Conservation (phyloP, 2,329 filamentous ascomycete genomes). For the Epichloe glyceriae region DNA sequence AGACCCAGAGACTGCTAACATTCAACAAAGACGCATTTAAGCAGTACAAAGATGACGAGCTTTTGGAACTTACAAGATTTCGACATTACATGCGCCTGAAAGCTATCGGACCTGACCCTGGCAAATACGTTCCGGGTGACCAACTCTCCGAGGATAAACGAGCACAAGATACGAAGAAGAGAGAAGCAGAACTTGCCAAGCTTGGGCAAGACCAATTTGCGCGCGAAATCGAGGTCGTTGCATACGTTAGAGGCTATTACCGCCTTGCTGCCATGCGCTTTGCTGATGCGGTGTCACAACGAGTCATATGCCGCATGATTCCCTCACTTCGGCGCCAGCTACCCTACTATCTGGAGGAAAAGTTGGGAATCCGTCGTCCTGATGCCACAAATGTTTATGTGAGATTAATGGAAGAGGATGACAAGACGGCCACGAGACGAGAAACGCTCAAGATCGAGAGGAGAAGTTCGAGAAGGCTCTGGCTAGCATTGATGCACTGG, state of each 20-base stretch:
- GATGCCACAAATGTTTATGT: constrained; percentile 21
- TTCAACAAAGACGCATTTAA: constrained; percentile 37
- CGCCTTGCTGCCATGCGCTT: constrained; percentile 52
- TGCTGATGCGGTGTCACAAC: constrained; percentile 39
- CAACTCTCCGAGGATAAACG: constrained; percentile 35
- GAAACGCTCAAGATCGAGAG: constrained; percentile 28
- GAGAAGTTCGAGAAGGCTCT: constrained; percentile 35
- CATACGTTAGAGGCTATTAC: constrained; percentile 57
- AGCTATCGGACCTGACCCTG: constrained; percentile 19
- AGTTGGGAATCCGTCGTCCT: constrained; percentile 27
- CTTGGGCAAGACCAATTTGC: constrained; percentile 46
- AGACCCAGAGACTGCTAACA: constrained; percentile 43
- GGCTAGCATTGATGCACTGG: constrained; percentile 30
- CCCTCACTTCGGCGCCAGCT: constrained; percentile 29
- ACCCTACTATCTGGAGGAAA: constrained; percentile 28
- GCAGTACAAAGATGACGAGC: constrained; percentile 32
- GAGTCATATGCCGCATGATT: constrained; percentile 35
- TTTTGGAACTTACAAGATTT: constrained; percentile 30
- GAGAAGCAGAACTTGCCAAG: constrained; percentile 29
- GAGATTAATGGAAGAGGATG: constrained; percentile 36
- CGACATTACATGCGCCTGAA: constrained; percentile 38
- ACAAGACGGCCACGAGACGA: constrained; percentile 26
- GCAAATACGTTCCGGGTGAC: constrained; percentile 5
- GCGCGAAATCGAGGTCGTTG: constrained; percentile 47
- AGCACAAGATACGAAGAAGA: constrained; percentile 27